These are phyloP conservation scores for Podila verticillata DNA, from an alignment of 192 early-diverging fungal genomes.

Conservation along the genomic window DNA sequence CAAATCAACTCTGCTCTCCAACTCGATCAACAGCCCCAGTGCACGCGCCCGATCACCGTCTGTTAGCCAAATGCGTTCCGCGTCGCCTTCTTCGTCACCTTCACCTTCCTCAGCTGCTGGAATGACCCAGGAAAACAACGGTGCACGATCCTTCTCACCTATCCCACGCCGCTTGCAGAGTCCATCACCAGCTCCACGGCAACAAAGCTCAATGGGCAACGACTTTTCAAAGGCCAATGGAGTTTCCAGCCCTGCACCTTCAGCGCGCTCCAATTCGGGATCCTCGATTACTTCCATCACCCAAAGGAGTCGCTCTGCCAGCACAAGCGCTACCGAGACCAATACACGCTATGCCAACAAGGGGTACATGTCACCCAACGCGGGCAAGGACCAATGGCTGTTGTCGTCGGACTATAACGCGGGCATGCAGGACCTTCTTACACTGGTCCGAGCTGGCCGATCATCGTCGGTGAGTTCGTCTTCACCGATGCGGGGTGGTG, in stretches of 20 bases:
- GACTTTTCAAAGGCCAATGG: not conserved
- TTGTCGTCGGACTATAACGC: constrained; percentile 46
- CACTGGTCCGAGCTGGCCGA: constrained; percentile 34
- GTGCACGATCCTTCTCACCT: constrained; percentile 26
- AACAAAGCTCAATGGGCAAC: not conserved
- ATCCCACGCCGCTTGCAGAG: constrained; percentile 40
- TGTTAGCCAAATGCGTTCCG: constrained; percentile 2
- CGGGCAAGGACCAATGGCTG: constrained; percentile 33
- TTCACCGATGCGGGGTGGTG: constrained; percentile 4
- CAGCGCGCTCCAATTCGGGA: constrained; percentile 12
- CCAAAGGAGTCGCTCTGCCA: constrained; percentile 24
- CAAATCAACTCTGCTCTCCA: constrained; percentile 25
- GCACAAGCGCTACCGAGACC: constrained; percentile 9
- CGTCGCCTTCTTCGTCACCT: not conserved
- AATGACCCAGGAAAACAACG: not conserved
- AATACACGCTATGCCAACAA: not conserved
- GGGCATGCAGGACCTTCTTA: constrained; percentile 46
- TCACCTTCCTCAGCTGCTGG: not conserved
- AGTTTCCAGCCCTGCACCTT: constrained; percentile 2
- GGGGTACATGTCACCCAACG: not conserved
- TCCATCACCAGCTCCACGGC: constrained; percentile 20
- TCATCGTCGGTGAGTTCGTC: constrained; percentile 39
- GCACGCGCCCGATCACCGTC: constrained; percentile 5
- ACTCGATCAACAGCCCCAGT: not conserved
- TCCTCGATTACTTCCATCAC: constrained; percentile 4